Percentiles rank a stretch among this genome's conserved stretches.
Evolutionary conservation across 2,329 filamentous ascomycete genomes (phyloP).

Genomic region (Fusarium sp.): DNA sequence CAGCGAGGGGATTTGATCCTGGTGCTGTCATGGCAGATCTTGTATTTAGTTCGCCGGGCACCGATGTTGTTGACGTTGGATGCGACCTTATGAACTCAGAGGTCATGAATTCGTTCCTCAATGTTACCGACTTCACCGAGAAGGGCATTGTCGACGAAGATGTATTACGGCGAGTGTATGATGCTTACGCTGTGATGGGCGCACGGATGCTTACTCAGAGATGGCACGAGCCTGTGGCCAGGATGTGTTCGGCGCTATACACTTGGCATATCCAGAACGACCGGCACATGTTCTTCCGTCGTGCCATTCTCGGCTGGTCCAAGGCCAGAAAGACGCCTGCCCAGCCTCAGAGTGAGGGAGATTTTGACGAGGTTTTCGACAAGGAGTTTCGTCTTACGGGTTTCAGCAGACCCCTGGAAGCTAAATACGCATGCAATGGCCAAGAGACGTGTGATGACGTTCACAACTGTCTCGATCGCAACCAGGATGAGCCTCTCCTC

Average conservation of each 20-base stretch:
- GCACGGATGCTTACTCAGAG: constrained; percentile 47
- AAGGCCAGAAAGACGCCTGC: constrained; percentile 46
- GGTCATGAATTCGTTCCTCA: constrained; percentile 42
- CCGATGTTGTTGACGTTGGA: constrained; percentile 40
- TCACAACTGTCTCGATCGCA: constrained; percentile 5
- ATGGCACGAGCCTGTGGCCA: constrained; percentile 49
- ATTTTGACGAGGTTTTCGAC: constrained; percentile 49
- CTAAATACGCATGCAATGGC: constrained; percentile 28
- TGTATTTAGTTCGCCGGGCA: constrained; percentile 43
- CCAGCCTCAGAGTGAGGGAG: constrained; percentile 42
- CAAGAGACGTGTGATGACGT: constrained; percentile 36
- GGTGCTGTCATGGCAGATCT: constrained; percentile 40
- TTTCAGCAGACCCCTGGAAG: constrained; percentile 39
- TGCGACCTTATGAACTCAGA: constrained; percentile 41
- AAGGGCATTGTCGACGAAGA: constrained; percentile 34
- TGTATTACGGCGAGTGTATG: constrained; percentile 33
- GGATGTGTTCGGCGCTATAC: constrained; percentile 48
- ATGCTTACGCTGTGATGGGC: constrained; percentile 38
- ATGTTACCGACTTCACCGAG: constrained; percentile 38
- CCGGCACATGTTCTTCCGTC: constrained; percentile 48
- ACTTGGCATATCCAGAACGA: constrained; percentile 51
- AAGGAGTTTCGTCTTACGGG: constrained; percentile 44
- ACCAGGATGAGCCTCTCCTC: constrained; percentile 27
- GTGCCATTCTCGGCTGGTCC: constrained; percentile 46
- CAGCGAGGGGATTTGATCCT: constrained; percentile 36